Evolutionary conservation across 139 green algal genomes (phyloP), one percentile per base, ranked within the genome.

Genomic region (Edaphochlamys debaryana): DNA sequence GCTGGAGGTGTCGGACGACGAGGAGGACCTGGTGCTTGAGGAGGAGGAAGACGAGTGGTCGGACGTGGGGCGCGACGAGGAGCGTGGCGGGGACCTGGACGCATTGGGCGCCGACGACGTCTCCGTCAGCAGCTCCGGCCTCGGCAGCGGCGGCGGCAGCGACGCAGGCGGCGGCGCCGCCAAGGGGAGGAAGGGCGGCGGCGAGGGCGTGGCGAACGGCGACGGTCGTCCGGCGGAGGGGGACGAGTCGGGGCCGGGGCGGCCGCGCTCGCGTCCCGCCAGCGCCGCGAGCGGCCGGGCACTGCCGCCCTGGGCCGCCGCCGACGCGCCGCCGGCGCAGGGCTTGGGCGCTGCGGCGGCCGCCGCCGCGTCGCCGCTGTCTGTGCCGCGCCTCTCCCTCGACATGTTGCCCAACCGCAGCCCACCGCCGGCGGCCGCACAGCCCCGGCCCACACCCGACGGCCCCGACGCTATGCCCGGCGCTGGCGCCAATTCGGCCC

Each of bases 21-120:
- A 78, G 32, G 70, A 62, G 42, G 64, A 70, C 17, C n/a, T n/a
- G n/a, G n/a, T n/a, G n/a, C n/a, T n/a, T n/a, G 36, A 70, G 11
- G 11, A 4, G 54, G 23, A 32, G 11, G 54, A 30, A 15, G 54
- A 67, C 4, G 30, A 40, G 30, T 40, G 4, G 2, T 2, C 6
- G 20, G 50, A 58, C 50, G 50, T 22, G 20, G 23, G 50, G 50
- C 50, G 4, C 8, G 50, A 22, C 50, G 50, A 19, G 6, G 50
- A 58, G 58, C 27, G 23, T 32, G 25, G 9, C 27, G 58, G 34
- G 27, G 58, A 66, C 27, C 58, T 66, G 58, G 58, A 30, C 22
- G 22, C 29, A 27, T n/a, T n/a, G n/a, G n/a, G n/a, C 2, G 50
- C 20, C 56, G 56, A 38, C 50, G 52, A 41, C 17, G 60, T 48